Conservation (phyloP, 1,284 basidiomycete genomes). For the Phylloporus sp. region DNA sequence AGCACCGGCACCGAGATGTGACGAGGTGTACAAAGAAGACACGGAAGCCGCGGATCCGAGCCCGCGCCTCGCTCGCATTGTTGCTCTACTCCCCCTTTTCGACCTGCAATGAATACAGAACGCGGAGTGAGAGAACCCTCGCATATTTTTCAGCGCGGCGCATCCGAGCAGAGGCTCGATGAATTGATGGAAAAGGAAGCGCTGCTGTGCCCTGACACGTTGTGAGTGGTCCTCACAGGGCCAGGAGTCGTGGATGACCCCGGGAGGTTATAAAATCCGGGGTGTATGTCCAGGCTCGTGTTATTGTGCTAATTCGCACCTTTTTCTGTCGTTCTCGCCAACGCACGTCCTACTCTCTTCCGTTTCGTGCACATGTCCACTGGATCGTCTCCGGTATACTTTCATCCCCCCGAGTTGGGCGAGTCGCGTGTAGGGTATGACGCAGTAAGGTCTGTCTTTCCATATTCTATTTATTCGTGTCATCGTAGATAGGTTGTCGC, state of each 20-base stretch:
- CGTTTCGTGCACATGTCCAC: constrained; percentile 13
- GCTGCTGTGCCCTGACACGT: background rate
- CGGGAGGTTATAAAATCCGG: background rate
- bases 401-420: constrained; percentile 5
- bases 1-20: constrained; percentile 1
- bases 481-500: background rate
- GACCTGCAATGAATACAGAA: background rate
- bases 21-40: background rate
- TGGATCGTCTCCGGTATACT: constrained; percentile 7
- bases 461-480: background rate
- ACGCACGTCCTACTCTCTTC: background rate
- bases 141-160: background rate
- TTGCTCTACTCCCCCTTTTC: background rate
- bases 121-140: background rate
- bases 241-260: background rate
- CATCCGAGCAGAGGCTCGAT: background rate
- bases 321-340: background rate
- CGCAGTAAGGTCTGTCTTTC: constrained; percentile 19
- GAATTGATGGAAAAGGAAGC: background rate
- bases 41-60: background rate
- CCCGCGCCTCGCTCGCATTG: background rate
- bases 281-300: background rate
- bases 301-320: background rate
- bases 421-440: background rate
- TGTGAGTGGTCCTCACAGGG: background rate